Evolutionary conservation across 2,329 filamentous ascomycete genomes (phyloP), one percentile per base, ranked within the genome.

Genomic region (Mollisiaceae sp.): DNA sequence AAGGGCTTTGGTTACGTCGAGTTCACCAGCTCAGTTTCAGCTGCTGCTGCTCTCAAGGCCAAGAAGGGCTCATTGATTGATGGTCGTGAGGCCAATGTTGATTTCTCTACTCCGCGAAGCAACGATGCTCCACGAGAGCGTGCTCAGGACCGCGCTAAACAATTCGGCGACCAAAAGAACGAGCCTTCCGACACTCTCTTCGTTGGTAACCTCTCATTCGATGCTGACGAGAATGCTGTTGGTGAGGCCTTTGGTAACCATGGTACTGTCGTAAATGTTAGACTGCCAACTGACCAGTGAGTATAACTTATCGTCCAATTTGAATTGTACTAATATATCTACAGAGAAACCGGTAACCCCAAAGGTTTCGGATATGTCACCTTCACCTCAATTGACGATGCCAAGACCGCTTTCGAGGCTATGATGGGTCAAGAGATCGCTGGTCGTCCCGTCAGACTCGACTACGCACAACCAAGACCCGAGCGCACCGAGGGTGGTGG

Each of bases 361-460:
- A 92, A 92, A 84, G 89, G 89, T 63, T 92, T 91, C 78, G 90
- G 89, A 65, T 92, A 92, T 79, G 85, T 92, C 67, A 88, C 89
- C 78, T 91, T 89, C 80, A 79, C 79, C 60, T 86, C 85, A 45
- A 80, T 90, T 67, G 89, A 91, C 39, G 89, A 91, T 77, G 89
- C 90, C 67, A 85, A 84, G 73, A 79, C 82, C 72, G 90, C 89
- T 54, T 83, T 86, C 71, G 84, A 87, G 72, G 83, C 81, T 60
- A 83, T 91, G 74, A 83, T 86, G 70, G 90, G 89, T 70, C 81
- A 82, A 63, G 85, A 89, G 59, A 82, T 92, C 72, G 84, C 80
- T 73, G 89, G 89, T 62, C 89, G 89, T 72, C 73, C 86, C 55
- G 82, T 91, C 71, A 85, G 89, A 73, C 84, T 92, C 58, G 89